Evolutionary conservation across 306 rosid genomes (phyloP).

Genomic region (Elaeagnus macrophylla): DNA sequence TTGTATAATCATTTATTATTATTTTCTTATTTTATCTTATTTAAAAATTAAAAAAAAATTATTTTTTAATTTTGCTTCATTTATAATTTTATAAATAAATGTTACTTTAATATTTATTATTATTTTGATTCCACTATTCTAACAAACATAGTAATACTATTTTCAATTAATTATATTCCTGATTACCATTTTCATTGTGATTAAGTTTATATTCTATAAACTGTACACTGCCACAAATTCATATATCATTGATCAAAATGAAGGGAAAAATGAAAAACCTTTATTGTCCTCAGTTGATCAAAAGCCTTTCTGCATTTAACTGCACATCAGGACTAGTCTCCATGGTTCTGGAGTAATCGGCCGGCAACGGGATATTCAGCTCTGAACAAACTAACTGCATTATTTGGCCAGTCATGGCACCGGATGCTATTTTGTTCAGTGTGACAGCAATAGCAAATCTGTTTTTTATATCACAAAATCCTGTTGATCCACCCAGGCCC

Average conservation of each 20-base stretch:
- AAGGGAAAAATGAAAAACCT: neutral
- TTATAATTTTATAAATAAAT: too few species aligned
- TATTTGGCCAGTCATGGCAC: slow-evolving; percentile 46
- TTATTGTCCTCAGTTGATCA: slow-evolving; percentile 44
- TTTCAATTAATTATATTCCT: too few species aligned
- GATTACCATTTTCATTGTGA: too few species aligned
- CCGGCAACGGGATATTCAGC: slow-evolving; percentile 64
- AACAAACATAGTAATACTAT: too few species aligned
- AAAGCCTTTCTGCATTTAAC: slow-evolving; percentile 20
- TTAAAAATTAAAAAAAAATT: too few species aligned
- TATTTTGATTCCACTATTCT: too few species aligned
- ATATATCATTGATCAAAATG: neutral
- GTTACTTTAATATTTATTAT: too few species aligned
- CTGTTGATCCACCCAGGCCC: slow-evolving; percentile 90
- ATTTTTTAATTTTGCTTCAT: too few species aligned
- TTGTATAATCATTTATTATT: too few species aligned
- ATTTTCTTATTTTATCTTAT: too few species aligned
- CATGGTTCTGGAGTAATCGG: slow-evolving; percentile 29
- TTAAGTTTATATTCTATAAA: too few species aligned
- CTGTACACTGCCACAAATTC: too few species aligned
- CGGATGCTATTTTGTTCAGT: slow-evolving; percentile 60
- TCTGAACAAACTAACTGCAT: slow-evolving; percentile 68
- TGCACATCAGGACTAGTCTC: slow-evolving; percentile 7
- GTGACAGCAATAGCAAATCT: slow-evolving; percentile 69
- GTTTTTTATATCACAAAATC: slow-evolving; percentile 55